phyloP scores from a whole-genome alignment of 2,329 filamentous ascomycete species.

The Aspergillus costaricaensis region DNA sequence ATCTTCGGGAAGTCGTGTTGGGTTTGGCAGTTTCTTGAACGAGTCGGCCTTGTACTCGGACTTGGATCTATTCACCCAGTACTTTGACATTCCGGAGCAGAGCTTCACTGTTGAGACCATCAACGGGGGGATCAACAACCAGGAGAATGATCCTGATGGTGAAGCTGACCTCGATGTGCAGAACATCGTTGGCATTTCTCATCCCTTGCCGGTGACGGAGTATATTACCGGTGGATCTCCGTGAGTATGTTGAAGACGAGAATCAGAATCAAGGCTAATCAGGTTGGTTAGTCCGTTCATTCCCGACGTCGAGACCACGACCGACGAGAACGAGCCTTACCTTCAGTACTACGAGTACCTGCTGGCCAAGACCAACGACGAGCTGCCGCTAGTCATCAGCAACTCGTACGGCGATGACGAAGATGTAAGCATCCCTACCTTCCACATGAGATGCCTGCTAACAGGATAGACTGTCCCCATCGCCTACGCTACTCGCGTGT shows the following conservation, averaged over 20 bases:
- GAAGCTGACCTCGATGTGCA: constrained; percentile 65
- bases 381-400: constrained; percentile 63
- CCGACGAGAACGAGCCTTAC: constrained; percentile 67
- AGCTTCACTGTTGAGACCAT: constrained; percentile 36
- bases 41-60: constrained; percentile 53
- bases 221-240: constrained; percentile 9
- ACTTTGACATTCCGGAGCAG: constrained; percentile 47
- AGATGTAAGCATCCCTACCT: constrained; percentile 20
- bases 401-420: constrained; percentile 70
- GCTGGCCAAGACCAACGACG: constrained; percentile 49
- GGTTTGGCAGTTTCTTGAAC: constrained; percentile 56
- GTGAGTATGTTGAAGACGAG: background rate
- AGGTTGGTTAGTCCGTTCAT: constrained; percentile 44
- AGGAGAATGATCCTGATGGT: constrained; percentile 44
- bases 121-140: constrained; percentile 46
- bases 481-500: constrained; percentile 63
- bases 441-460: background rate
- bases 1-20: constrained; percentile 51
- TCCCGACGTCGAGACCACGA: constrained; percentile 46
- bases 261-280: background rate
- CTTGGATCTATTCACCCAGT: constrained; percentile 45
- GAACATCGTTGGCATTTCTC: constrained; percentile 57
- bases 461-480: constrained; percentile 57
- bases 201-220: constrained; percentile 52
- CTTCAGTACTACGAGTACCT: constrained; percentile 63